phyloP scores from a whole-genome alignment of 257 asterid species.

The Gentiana dahurica region DNA sequence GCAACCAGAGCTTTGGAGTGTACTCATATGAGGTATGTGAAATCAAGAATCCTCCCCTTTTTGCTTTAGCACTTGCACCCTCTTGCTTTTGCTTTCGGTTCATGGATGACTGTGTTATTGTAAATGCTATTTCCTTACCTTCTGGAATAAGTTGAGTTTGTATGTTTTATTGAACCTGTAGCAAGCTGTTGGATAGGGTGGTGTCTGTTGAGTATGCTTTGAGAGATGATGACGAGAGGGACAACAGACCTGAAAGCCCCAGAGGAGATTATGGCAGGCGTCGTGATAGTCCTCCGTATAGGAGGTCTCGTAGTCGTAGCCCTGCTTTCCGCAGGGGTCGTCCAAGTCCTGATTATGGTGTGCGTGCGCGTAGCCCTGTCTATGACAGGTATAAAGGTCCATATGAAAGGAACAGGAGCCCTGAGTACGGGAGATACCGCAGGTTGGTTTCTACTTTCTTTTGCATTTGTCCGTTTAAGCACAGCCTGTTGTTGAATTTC shows the following conservation, averaged over 20 bases:
- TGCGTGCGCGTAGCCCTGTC: conserved; percentile 49
- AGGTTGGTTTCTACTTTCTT: conserved; percentile 23
- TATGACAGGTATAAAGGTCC: conserved; percentile 57
- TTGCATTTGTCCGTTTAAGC: not conserved
- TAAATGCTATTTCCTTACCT: not conserved
- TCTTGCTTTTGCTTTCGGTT: not conserved
- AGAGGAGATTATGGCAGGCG: conserved; percentile 56
- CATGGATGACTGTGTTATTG: not conserved
- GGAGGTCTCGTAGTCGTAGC: conserved; percentile 38
- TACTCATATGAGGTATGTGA: conserved; percentile 76
- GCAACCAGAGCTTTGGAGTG: conserved; percentile 90
- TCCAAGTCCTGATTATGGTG: conserved; percentile 78
- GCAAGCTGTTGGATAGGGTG: conserved; percentile 79
- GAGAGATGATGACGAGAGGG: conserved; percentile 81
- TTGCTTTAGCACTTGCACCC: not conserved
- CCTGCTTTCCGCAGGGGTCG: conserved; percentile 48
- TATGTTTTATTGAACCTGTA: conserved; percentile 17
- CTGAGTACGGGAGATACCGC: conserved; percentile 63
- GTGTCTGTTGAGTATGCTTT: conserved; percentile 93
- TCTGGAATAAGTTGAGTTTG: not conserved
- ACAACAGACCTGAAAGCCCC: conserved; percentile 44
- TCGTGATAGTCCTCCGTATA: conserved; percentile 41
- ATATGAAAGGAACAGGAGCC: conserved; percentile 46
- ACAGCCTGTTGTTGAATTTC: not conserved
- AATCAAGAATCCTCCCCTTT: not conserved